Evolutionary conservation across 352 stramenopile genomes (phyloP), one percentile per base, ranked within the genome.

Genomic region (Lagenidium giganteum): DNA sequence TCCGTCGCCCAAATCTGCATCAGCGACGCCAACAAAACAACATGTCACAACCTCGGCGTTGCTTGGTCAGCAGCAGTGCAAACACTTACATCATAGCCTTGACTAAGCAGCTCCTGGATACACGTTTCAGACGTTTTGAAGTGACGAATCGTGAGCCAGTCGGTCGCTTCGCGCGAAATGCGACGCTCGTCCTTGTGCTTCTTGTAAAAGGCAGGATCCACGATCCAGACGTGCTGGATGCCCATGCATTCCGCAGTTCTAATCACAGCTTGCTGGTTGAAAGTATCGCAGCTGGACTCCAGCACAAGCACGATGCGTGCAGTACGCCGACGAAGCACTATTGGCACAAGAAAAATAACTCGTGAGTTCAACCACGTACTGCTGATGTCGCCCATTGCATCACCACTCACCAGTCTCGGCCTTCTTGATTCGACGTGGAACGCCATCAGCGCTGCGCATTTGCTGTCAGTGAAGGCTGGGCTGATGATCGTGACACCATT

Each of bases 1-100:
- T 93, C 83, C 1, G 82, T 95, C 5, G 70, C 68, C 85, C 85
- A 96, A 39, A 96, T 73, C 44, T 77, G n/a, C n/a, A n/a, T n/a
- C n/a, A n/a, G n/a, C n/a, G n/a, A n/a, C n/a, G n/a, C n/a, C n/a
- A n/a, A n/a, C n/a, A n/a, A n/a, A n/a, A n/a, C n/a, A n/a, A n/a
- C n/a, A n/a, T n/a, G n/a, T n/a, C n/a, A 33, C 51, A 64, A 68
- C 12, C 54, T 70, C 29, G 6, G 17, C 7, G 22, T 21, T 11
- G 20, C 27, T 35, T 38, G 17, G 9, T 53, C 7, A 16, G 8
- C 6, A 4, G 29, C 9, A 20, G 23, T 12, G 8, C 22, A 3
- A 30, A 9, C 38, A 11, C 8, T 23, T 8, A 44, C 28, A 11
- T 46, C 57, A 43, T 71, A 68, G 36, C 61, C 57, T 17, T 54